phyloP scores from a whole-genome alignment of 176 grass and related monocot species.

The Lolium rigidum region DNA sequence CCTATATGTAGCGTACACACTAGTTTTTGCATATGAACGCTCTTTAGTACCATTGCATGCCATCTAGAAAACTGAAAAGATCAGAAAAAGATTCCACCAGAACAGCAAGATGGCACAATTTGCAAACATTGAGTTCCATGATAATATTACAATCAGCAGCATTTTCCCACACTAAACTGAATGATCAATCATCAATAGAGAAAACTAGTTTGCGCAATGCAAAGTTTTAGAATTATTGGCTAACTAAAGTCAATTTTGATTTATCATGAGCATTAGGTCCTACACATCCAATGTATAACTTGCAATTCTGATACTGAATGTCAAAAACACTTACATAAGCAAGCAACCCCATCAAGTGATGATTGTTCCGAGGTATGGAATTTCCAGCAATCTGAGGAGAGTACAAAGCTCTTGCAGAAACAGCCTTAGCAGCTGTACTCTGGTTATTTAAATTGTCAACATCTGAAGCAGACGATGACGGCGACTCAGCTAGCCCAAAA shows the following conservation, averaged over 20 bases:
- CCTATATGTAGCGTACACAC: background rate
- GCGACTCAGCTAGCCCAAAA: conserved; percentile 60
- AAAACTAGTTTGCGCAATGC: background rate
- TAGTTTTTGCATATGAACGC: background rate
- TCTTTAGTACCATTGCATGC: background rate
- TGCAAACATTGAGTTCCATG: conserved; percentile 23
- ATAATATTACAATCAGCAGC: conserved; percentile 16
- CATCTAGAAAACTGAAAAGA: conserved; percentile 26
- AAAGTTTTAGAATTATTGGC: background rate
- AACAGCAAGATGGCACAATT: background rate
- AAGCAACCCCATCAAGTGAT: conserved; percentile 82
- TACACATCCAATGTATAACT: background rate
- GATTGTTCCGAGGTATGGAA: conserved; percentile 74
- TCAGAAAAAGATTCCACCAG: conserved; percentile 18
- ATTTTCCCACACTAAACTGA: background rate
- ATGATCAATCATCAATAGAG: background rate
- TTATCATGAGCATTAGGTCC: conserved; percentile 13
- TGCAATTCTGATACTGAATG: conserved; percentile 11
- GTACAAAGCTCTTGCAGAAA: conserved; percentile 54
- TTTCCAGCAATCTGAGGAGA: conserved; percentile 70
- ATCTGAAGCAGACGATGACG: conserved; percentile 80
- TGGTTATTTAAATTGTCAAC: conserved; percentile 81
- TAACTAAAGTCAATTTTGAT: conserved; percentile 12
- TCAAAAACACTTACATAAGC: conserved; percentile 67
- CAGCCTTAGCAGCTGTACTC: conserved; percentile 51